These are phyloP conservation scores for Pseudogymnoascus sp. DNA, from an alignment of 2,329 filamentous ascomycete genomes.

Conservation along the genomic window DNA sequence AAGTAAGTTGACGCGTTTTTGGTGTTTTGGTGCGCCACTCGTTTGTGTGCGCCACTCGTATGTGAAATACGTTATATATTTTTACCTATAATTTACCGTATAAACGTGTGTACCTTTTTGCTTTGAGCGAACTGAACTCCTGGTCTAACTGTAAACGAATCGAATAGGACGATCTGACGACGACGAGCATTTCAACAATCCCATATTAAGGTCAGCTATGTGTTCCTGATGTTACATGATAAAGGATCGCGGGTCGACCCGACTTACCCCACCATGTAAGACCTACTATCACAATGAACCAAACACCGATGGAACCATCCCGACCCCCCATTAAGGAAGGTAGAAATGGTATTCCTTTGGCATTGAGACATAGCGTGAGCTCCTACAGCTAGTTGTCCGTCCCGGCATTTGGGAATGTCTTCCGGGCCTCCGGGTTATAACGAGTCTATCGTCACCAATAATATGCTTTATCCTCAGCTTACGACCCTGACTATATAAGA, in stretches of 20 bases:
- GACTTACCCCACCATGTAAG: background rate
- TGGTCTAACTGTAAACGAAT: background rate
- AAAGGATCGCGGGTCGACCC: background rate
- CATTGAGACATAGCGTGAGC: background rate
- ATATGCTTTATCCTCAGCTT: background rate
- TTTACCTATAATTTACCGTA: background rate
- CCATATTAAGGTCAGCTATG: background rate
- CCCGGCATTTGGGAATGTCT: background rate
- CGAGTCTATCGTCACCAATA: background rate
- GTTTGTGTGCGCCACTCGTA: too few species aligned
- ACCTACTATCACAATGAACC: background rate
- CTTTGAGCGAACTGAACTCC: background rate
- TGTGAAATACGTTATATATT: too few species aligned
- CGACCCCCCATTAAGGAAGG: background rate
- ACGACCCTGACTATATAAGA: background rate
- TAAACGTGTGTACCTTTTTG: background rate
- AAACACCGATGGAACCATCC: background rate
- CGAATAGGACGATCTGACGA: background rate
- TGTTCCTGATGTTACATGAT: background rate
- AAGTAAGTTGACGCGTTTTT: too few species aligned
- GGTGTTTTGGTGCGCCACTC: too few species aligned
- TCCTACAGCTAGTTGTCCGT: background rate
- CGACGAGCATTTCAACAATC: background rate
- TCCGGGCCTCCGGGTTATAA: background rate
- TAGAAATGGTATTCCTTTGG: background rate